phyloP scores from a whole-genome alignment of 1,139 yeast genomes.

The Yamadazyma diddensiae region DNA sequence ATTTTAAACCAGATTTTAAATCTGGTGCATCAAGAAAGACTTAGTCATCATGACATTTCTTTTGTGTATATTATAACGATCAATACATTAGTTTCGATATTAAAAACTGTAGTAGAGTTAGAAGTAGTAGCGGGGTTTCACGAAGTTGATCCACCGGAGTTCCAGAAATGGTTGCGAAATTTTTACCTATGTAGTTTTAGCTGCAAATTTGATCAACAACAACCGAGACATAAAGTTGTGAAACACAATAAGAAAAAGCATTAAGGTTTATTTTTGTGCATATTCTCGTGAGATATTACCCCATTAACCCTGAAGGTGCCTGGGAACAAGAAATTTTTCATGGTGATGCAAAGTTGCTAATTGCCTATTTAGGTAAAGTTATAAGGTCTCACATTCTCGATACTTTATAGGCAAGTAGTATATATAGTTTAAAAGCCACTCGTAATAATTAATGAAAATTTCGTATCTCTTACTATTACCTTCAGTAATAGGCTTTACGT shows the following conservation, averaged over 20 bases:
- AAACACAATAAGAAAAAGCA: no score
- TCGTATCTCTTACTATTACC: not conserved
- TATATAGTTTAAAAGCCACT: not conserved
- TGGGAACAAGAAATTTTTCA: conserved; percentile 13
- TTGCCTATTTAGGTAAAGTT: conserved; percentile 2
- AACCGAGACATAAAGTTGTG: no score
- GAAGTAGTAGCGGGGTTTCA: no score
- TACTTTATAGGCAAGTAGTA: not conserved
- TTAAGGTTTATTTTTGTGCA: no score
- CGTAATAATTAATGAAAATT: not conserved
- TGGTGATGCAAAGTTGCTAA: conserved; percentile 1
- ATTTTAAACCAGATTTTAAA: conserved; percentile 53
- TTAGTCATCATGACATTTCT: conserved; percentile 11
- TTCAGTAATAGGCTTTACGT: conserved; percentile 7
- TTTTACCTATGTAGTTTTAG: no score
- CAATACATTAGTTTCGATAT: conserved; percentile 3
- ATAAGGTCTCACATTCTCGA: no score
- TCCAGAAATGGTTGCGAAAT: no score
- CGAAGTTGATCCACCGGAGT: no score
- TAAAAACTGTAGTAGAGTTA: no score
- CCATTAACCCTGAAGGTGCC: conserved; percentile 20
- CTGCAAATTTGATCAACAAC: no score
- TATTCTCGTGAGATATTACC: no score
- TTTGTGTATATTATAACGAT: conserved; percentile 13
- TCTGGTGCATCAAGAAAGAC: conserved; percentile 52